Conservation (phyloP, 1,139 yeast species). For the Pichiaceae sp. region DNA sequence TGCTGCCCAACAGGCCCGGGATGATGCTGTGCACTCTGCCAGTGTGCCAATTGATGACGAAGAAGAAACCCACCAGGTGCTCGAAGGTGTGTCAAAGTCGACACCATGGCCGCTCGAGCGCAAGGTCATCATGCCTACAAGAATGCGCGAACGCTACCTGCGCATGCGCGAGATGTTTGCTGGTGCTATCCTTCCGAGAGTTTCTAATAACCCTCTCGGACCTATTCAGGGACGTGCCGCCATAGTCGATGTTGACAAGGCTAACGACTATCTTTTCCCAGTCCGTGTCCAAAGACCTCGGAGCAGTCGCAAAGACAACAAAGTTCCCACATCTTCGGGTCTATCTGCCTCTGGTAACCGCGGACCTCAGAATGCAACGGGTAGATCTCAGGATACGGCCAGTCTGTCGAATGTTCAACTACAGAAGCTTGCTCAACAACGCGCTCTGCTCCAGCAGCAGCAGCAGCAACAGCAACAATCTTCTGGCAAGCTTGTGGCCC, state of each 20-base stretch:
- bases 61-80: conserved; percentile 87
- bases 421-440: conserved; percentile 9
- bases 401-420: conserved; percentile 7
- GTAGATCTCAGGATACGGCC: conserved; percentile 2
- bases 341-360: neutral
- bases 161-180: conserved; percentile 83
- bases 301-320: conserved; percentile 1
- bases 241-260: conserved; percentile 55
- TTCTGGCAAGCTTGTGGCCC: neutral
- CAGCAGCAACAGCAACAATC: neutral
- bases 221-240: conserved; percentile 74
- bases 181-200: conserved; percentile 40
- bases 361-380: conserved; percentile 1
- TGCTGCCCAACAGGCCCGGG: conserved; percentile 44
- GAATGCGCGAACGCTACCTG: conserved; percentile 62
- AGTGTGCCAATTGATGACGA: conserved; percentile 52
- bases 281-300: conserved; percentile 48
- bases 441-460: conserved; percentile 5
- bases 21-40: conserved; percentile 33
- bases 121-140: conserved; percentile 60
- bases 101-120: conserved; percentile 79
- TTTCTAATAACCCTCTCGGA: conserved; percentile 42
- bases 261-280: conserved; percentile 48
- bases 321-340: neutral
- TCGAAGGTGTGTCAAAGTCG: conserved; percentile 83